Base-by-base conservation (phyloP, 768 basidiomycete genomes). In the Phylloporus sp. region DNA sequence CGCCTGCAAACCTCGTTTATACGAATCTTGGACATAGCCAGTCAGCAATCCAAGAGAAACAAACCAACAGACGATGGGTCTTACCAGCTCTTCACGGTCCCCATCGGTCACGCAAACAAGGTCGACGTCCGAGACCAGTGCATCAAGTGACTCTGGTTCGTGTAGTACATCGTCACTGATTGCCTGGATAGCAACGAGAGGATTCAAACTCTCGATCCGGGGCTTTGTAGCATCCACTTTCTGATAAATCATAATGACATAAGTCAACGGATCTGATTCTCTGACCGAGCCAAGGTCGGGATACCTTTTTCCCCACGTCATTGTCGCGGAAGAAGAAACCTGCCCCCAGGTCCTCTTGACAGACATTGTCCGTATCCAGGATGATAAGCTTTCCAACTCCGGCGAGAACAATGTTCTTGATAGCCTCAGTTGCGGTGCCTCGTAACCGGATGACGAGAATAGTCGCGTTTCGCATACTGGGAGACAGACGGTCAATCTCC, bases 391-490 rank as follows among this genome's bases (percentile, higher is more conserved):
- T 86, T 23, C 97, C 97, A 50, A 99, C 91, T 35, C 97, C 97
- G 10, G 97, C 91, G 42, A 99, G 80, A 16, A 98, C 95, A 65
- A 99, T 88, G 66, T 99, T 99, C 73, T 98, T 99, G 70, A 97
- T 88, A 15, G 86, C 82, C 68, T 99, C 97, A 7, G 93, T 92
- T 35, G 97, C 93, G 34, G 88, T 80, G 4, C 93, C 91, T 39
- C 80, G 79, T 36, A 97, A 76, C 32, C 80, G 81, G 18, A 94
- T 73, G 31, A 97, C 78, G 23, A 95, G 74, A 60, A 97, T 89
- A 3, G 92, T 90, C 20, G 92, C 93, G 67, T 89, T 93, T 60
- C 92, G 82, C 92, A 95, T 97, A 67, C 93, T 97, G 67, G 51
- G 32, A 31, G 9, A 8, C 22, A 38, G 27, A 48, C 13, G 10